Conservation (phyloP, 768 basidiomycete genomes). For the Trametes villosa region DNA sequence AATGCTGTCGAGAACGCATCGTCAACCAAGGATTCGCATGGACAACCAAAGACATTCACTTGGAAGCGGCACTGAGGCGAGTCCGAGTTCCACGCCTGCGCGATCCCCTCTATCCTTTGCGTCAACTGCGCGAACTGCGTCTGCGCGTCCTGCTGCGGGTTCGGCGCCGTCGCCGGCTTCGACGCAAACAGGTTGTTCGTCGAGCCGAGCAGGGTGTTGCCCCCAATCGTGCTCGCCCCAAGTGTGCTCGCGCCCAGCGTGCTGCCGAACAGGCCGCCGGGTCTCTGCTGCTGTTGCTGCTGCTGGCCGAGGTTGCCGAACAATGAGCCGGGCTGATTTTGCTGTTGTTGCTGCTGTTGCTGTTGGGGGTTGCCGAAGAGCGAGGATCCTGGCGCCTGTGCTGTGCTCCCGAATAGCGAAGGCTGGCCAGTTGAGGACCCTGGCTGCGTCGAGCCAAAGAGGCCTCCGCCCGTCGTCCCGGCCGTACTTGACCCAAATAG, state of each 20-base stretch:
- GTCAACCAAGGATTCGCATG: not conserved
- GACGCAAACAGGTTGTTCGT: slow-evolving; percentile 43
- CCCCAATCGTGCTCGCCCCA: slow-evolving; percentile 23
- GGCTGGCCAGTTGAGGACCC: slow-evolving; percentile 2
- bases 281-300: slow-evolving; percentile 23
- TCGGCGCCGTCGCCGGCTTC: slow-evolving; percentile 40
- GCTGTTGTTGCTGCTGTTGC: slow-evolving; percentile 22
- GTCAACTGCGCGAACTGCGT: slow-evolving; percentile 56
- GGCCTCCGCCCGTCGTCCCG: slow-evolving; percentile 22
- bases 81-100: slow-evolving; percentile 70
- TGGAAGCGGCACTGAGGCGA: slow-evolving; percentile 81
- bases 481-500: slow-evolving; percentile 17
- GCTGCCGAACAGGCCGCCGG: slow-evolving; percentile 21
- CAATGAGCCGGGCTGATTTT: slow-evolving; percentile 18
- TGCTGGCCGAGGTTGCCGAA: slow-evolving; percentile 20
- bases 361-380: slow-evolving; percentile 20
- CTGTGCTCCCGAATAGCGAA: slow-evolving; percentile 17
- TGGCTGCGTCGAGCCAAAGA: slow-evolving; percentile 25
- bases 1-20: slow-evolving; percentile 53
- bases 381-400: slow-evolving; percentile 9
- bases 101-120: slow-evolving; percentile 65
- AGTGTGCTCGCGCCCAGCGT: slow-evolving; percentile 25
- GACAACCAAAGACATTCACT: slow-evolving; percentile 42
- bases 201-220: slow-evolving; percentile 22
- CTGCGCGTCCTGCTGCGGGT: slow-evolving; percentile 63